Evolutionary conservation across 345 rosid genomes (phyloP).

Genomic region (Aegle marmelos): DNA sequence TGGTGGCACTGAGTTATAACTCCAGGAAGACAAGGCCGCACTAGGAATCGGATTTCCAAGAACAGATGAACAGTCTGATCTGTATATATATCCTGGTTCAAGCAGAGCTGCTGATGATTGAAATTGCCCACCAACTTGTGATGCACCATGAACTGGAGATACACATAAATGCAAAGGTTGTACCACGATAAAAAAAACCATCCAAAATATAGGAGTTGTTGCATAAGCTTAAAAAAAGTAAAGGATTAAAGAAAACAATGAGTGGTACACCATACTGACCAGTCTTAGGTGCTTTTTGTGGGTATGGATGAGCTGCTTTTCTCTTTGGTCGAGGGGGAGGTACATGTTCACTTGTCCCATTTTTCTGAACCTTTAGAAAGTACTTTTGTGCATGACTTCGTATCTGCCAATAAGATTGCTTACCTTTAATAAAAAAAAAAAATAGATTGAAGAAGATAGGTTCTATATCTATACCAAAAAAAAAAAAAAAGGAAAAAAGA

Average conservation of each 20-base stretch:
- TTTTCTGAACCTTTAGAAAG: conserved; percentile 89
- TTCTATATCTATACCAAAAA: not conserved
- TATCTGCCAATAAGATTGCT: conserved; percentile 52
- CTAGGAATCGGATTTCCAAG: conserved; percentile 35
- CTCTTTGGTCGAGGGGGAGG: conserved; percentile 98
- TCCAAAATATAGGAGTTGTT: not conserved
- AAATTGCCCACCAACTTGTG: conserved; percentile 40
- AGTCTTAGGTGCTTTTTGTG: conserved; percentile 80
- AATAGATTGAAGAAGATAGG: not conserved
- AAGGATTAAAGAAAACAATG: not conserved
- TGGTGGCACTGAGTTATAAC: conserved; percentile 33
- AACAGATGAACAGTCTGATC: conserved; percentile 47
- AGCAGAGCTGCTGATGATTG: conserved; percentile 48
- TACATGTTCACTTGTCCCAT: conserved; percentile 75
- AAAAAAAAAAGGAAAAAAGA: not conserved
- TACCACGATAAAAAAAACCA: conserved; percentile 15
- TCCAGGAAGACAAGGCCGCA: conserved; percentile 54
- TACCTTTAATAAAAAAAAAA: conserved; percentile 7
- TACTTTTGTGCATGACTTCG: conserved; percentile 97
- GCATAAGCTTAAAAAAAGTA: not conserved
- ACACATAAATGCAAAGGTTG: conserved; percentile 11
- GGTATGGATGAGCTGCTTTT: conserved; percentile 92
- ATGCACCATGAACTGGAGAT: conserved; percentile 39
- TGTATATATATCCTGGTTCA: conserved; percentile 42
- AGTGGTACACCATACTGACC: conserved; percentile 29